Base-by-base conservation (phyloP, 140 eudicot genomes). In the Senecio squalidus region DNA sequence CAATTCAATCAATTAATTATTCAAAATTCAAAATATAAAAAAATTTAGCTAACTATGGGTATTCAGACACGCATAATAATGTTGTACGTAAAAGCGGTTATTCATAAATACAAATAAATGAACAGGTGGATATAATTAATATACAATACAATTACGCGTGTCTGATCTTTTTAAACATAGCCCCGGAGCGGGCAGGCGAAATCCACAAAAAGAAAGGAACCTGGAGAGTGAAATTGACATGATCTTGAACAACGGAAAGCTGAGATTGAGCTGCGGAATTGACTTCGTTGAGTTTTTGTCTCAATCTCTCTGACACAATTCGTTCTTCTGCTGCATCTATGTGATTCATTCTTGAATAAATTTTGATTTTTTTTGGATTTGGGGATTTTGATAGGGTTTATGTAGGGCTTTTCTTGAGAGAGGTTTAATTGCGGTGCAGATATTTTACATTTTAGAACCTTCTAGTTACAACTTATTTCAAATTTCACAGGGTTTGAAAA, bases 211-310 rank as follows among this genome's bases (percentile, higher is more conserved):
- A 3, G 20, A 1, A 9, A 13, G 33, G 26, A 21, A 84, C 94
- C 96, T 84, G 96, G 61, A 89, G 92, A 51, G 97, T 89, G 80
- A 89, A 89, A 75, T 89, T 82, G 78, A 90, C 83, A 54, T 90
- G 94, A 64, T 90, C 88, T 61, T 83, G 94, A 22, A 86, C 75
- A 26, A 60, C 78, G 13, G 78, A 31, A 55, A 90, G 95, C 13
- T 90, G 94, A 24, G 87, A 34, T 74, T 90, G 85, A 23, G 90
- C 97, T 23, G 88, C 89, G 5, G 85, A 20, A 69, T 90, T 90
- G 24, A 86, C 95, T 49, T 86, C 87, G 66, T 86, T 83, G 36
- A 90, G 78, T 44, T 86, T 90, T 58, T 79, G 78, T 72, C 90
- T 83, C 76, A 90, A 43, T 67, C 89, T 80, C 36, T 90, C 95